Evolutionary conservation across 1,284 basidiomycete genomes (phyloP).

Genomic region (Afroboletus lepidellus): DNA sequence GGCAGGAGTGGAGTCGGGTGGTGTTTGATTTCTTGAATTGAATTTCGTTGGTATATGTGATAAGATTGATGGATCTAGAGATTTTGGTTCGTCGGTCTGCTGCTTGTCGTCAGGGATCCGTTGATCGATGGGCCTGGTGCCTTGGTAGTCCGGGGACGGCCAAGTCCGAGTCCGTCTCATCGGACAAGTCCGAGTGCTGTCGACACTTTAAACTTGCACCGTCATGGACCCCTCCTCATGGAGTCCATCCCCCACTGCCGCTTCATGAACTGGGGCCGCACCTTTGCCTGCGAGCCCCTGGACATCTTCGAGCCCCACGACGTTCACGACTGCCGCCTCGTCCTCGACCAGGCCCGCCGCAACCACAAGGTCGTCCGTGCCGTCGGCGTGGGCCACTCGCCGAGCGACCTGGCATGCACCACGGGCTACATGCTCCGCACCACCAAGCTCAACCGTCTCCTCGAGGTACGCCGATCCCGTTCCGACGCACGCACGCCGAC

Average conservation of each 20-base stretch:
- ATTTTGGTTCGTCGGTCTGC: slow-evolving; percentile 4
- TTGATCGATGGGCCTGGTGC: slow-evolving; percentile 6
- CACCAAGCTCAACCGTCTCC: slow-evolving; percentile 62
- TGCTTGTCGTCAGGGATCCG: slow-evolving; percentile 3
- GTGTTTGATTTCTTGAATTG: slow-evolving; percentile 54
- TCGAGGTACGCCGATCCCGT: slow-evolving; percentile 60
- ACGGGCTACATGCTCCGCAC: slow-evolving; percentile 81
- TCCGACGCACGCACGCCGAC: not conserved
- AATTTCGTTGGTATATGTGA: not conserved
- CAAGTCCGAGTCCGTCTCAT: not conserved
- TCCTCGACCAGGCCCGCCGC: slow-evolving; percentile 83
- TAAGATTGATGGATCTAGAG: slow-evolving; percentile 5
- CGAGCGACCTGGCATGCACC: slow-evolving; percentile 89
- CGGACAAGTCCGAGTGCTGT: slow-evolving; percentile 8
- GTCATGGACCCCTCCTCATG: not conserved
- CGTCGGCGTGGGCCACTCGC: slow-evolving; percentile 89
- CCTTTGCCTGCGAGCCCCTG: slow-evolving; percentile 62
- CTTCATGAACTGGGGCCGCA: slow-evolving; percentile 74
- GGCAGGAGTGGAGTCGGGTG: slow-evolving; percentile 73
- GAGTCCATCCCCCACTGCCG: slow-evolving; percentile 2
- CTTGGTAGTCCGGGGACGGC: slow-evolving; percentile 4
- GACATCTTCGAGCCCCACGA: slow-evolving; percentile 78
- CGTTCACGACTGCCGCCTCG: slow-evolving; percentile 69
- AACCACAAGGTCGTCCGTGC: slow-evolving; percentile 75
- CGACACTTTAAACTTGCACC: not conserved